phyloP scores from a whole-genome alignment of 331 rosid species.

The Saraca asoca region DNA sequence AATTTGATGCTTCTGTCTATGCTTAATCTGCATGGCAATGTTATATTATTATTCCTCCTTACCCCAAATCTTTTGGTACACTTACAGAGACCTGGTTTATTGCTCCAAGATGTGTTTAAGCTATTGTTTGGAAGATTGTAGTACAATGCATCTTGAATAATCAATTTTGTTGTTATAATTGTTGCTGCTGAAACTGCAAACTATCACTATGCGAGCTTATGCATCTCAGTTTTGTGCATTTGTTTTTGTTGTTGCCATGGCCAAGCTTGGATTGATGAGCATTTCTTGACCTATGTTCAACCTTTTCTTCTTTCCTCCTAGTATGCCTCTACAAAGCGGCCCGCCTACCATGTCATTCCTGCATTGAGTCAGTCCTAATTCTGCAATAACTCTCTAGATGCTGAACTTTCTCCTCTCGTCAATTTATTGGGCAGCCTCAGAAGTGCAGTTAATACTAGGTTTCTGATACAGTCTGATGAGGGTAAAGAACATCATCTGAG shows the following conservation, averaged over 20 bases:
- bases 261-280: conserved; percentile 88
- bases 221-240: not conserved
- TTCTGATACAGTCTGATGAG: conserved; percentile 86
- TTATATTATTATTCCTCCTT: no score
- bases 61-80: not conserved
- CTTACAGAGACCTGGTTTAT: not conserved
- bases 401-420: conserved; percentile 61
- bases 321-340: conserved; percentile 84
- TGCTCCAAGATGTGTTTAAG: conserved; percentile 5
- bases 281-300: conserved; percentile 97
- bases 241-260: no score
- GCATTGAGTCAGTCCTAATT: conserved; percentile 72
- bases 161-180: not conserved
- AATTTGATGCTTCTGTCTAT: no score
- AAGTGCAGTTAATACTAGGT: conserved; percentile 91
- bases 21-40: no score
- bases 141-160: not conserved
- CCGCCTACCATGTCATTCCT: conserved; percentile 94
- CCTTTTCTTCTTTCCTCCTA: conserved; percentile 95
- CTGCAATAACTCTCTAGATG: conserved; percentile 78
- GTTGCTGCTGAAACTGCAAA: no score
- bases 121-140: not conserved
- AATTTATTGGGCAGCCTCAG: conserved; percentile 77
- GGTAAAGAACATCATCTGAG: conserved; percentile 90
- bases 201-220: not conserved